Base-by-base conservation (phyloP, 2,329 filamentous ascomycete species). In the Dothideomycetes sp. region DNA sequence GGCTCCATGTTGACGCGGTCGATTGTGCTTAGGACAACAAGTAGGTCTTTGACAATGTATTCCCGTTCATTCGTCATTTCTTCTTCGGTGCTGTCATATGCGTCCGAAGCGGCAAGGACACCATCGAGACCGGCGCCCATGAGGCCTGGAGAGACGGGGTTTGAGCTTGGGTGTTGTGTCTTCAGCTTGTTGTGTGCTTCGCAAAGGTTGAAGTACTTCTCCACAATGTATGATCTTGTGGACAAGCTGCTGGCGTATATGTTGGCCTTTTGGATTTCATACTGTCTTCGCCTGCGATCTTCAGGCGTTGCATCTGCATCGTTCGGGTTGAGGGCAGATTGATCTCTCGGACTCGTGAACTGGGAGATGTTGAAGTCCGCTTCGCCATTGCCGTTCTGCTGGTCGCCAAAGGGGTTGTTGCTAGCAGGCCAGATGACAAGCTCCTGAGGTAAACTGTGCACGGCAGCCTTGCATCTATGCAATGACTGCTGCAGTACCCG, bases 231-330 rank as follows among this genome's bases (percentile, higher is more conserved):
- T 0, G 84, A 89, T 17, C 87, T 73, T 0, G 85, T 93, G 2
- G 80, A 79, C 8, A 94, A 67, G 52, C 87, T 81, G 4, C 81
- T 89, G 2, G 80, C 77, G 54, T 89, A 86, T 30, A 94, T 84
- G 57, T 94, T 94, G 5, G 85, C 84, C 56, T 93, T 94, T 57
- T 94, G 86, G 19, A 94, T 91, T 60, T 94, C 87, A 48, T 80
- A 86, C 54, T 91, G 84, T 4, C 87, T 63, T 19, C 54, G 52
- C 29, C 62, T 58, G 4, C 65, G 60, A 30, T 62, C 53, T 43
- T 65, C 62, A 2, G 55, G 52, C 10, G 51, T 45, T 30, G 60
- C 56, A 18, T 55, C 52, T n/a, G 41, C 37, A 34, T 52, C 49
- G 7, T 42, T 38, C 9, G 49, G 51, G 31, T 54, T 56, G 3